Conservation (phyloP, 225 moss, liverwort and hornwort species). For the Straminergon stramineum region DNA sequence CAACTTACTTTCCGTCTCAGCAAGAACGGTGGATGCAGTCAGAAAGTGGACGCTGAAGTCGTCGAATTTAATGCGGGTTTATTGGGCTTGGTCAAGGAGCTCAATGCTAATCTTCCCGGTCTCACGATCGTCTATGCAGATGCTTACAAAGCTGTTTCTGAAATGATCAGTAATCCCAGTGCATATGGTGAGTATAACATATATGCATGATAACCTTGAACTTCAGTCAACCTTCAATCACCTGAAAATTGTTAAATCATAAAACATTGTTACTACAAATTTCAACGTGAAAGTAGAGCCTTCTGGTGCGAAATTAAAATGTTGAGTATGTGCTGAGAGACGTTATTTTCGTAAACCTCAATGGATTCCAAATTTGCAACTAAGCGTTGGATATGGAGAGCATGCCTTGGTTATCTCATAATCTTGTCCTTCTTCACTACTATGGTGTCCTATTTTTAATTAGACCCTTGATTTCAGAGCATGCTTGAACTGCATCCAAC, state of each 20-base stretch:
- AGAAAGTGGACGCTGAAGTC: constrained; percentile 30
- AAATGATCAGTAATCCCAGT: constrained; percentile 20
- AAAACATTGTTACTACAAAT: not conserved
- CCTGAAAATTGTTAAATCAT: too few species aligned
- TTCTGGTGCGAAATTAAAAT: too few species aligned
- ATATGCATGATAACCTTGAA: not conserved
- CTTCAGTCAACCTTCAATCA: not conserved
- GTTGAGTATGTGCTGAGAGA: not conserved
- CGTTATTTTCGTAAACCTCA: not conserved
- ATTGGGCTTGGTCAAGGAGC: constrained; percentile 3
- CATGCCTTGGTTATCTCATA: not conserved
- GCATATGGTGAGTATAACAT: constrained; percentile 29
- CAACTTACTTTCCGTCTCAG: constrained; percentile 44
- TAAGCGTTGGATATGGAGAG: not conserved
- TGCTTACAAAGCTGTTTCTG: constrained; percentile 33
- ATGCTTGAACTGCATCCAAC: not conserved
- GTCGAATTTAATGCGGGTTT: constrained; percentile 37
- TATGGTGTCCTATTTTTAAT: not conserved
- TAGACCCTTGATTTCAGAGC: not conserved
- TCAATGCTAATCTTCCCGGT: constrained; percentile 40
- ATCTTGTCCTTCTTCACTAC: not conserved
- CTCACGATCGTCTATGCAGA: constrained; percentile 35
- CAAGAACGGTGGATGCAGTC: constrained; percentile 36
- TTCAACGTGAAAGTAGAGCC: not conserved
- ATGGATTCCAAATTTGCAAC: not conserved